phyloP scores from a whole-genome alignment of 1,139 yeast genomes.

The Yamadazyma taylorii region DNA sequence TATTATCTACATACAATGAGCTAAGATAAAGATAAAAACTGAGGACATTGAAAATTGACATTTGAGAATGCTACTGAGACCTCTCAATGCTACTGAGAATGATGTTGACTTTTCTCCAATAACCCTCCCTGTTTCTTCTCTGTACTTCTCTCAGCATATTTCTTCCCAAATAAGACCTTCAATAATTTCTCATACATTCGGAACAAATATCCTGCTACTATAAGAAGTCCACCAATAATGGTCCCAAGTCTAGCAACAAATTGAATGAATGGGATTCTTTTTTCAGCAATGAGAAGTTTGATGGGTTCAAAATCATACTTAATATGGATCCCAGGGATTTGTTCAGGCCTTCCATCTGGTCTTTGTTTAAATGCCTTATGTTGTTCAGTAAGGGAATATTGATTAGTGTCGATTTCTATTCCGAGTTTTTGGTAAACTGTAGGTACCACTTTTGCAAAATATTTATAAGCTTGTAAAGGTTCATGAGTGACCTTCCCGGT shows the following conservation, averaged over 20 bases:
- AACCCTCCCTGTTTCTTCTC: conserved; percentile 49
- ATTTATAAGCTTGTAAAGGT: conserved; percentile 51
- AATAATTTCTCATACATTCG: conserved; percentile 49
- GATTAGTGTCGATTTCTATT: conserved; percentile 73
- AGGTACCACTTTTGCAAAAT: conserved; percentile 81
- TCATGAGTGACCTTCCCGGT: conserved; percentile 58
- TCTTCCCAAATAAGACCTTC: conserved; percentile 48
- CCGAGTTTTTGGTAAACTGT: conserved; percentile 76
- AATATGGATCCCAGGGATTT: conserved; percentile 78
- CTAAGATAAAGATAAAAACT: too few species aligned
- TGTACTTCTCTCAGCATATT: conserved; percentile 52
- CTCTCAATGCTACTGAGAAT: background rate
- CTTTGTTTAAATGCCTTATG: conserved; percentile 25
- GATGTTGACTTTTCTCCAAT: conserved; percentile 17
- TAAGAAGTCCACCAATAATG: conserved; percentile 69
- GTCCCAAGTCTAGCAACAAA: conserved; percentile 80
- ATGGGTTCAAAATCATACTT: conserved; percentile 89
- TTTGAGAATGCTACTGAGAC: too few species aligned
- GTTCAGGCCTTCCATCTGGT: conserved; percentile 25
- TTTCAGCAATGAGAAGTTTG: conserved; percentile 65
- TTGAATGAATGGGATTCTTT: conserved; percentile 71
- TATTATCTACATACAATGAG: too few species aligned
- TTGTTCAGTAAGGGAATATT: conserved; percentile 75
- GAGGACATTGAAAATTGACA: too few species aligned
- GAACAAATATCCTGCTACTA: conserved; percentile 51